Evolutionary conservation across 1,284 basidiomycete genomes (phyloP), one percentile per base, ranked within the genome.

Genomic region (Afroboletus lepidellus): DNA sequence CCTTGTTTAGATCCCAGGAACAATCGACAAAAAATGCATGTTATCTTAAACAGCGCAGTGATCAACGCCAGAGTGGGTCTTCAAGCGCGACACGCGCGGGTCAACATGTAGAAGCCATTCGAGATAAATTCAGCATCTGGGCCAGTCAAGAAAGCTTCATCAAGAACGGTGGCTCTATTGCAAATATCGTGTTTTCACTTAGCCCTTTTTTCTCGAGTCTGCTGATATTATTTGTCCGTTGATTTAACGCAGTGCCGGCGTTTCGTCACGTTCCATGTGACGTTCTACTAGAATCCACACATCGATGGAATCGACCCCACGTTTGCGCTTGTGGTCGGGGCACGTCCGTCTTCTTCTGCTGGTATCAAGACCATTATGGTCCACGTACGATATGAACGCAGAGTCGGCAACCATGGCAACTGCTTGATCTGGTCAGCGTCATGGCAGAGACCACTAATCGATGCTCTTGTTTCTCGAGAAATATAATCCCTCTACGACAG

Each of bases 341-440:
- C n/a, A 88, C 84, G 67, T 77, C 41, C 2, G 66, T 90, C 53
- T 74, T 82, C 54, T 46, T 87, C 83, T 38, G 89, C 87, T 8
- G 90, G 91, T 64, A 83, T 92, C n/a, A n/a, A n/a, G n/a, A n/a
- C n/a, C 46, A 89, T 91, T 39, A 89, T 91, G 66, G 89, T 91
- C 89, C 37, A 85, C 88, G 8, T 91, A 89, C 61, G 87, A 90
- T 58, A 87, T 85, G 11, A 86, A 88, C 62, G 88, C 88, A 20
- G 87, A 90, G 64, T 72, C 85, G 54, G 90, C 86, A 11, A 86
- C 86, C 36, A 85, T 89, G 80, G 87, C 85, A 25, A 89, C 89
- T 23, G 88, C 89, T 2, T 61, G 86, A 88, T 62, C 86, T 88
- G n/a, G 59, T 88, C 55, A 85, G 82, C 57, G 81, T 88, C 43